Conservation (phyloP, 164 flowering plant species). For the Kingdonia uniflora region DNA sequence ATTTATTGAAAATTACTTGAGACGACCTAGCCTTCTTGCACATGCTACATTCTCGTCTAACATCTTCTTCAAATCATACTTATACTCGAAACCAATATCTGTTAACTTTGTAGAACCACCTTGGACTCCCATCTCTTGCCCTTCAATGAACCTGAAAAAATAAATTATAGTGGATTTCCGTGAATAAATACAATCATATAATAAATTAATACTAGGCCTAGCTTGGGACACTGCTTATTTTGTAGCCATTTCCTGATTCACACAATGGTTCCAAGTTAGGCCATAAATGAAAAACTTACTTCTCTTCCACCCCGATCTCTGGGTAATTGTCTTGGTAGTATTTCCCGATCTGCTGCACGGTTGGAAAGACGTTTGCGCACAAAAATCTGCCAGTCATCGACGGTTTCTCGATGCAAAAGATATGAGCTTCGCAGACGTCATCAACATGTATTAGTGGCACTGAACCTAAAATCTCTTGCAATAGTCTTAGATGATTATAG, state of each 20-base stretch:
- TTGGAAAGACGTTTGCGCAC: slow-evolving; percentile 12
- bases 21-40: slow-evolving; percentile 12
- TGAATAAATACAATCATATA: no score
- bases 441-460: slow-evolving; percentile 42
- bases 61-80: slow-evolving; percentile 11
- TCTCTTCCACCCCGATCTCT: background rate
- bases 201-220: no score
- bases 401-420: slow-evolving; percentile 36
- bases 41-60: slow-evolving; percentile 16
- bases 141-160: slow-evolving; percentile 7
- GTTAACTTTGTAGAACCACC: slow-evolving; percentile 19
- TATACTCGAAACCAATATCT: slow-evolving; percentile 20
- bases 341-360: slow-evolving; percentile 12
- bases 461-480: slow-evolving; percentile 28
- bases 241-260: no score
- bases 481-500: slow-evolving; percentile 8
- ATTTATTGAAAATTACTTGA: background rate
- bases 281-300: no score
- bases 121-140: slow-evolving; percentile 4
- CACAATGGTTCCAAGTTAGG: no score
- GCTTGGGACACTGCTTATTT: no score
- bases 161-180: no score
- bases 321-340: slow-evolving; percentile 6
- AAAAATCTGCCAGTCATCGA: slow-evolving; percentile 24
- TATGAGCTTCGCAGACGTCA: slow-evolving; percentile 41